These are phyloP conservation scores for Catharanthus roseus DNA, from an alignment of 257 asterid species.

Conservation along the genomic window DNA sequence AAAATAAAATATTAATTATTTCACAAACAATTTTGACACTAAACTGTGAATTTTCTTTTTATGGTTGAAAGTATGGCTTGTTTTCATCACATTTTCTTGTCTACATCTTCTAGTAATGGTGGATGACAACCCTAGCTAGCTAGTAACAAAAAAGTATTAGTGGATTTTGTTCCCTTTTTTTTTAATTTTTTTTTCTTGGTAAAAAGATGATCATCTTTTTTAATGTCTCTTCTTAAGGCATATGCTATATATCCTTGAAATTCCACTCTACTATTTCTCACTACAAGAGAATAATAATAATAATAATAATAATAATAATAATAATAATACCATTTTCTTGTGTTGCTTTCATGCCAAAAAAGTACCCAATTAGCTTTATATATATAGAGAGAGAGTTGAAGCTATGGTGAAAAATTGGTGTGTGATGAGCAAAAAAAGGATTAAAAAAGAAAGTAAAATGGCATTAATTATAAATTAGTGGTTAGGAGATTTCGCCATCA, in stretches of 20 bases:
- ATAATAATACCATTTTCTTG: not conserved
- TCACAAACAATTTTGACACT: too few species aligned
- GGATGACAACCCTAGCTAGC: too few species aligned
- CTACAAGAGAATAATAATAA: too few species aligned
- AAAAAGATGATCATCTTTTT: not conserved
- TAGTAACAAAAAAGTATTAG: too few species aligned
- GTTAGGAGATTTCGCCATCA: constrained; percentile 7
- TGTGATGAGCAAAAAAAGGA: too few species aligned
- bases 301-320: too few species aligned
- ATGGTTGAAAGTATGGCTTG: too few species aligned
- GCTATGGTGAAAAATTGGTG: constrained; percentile 3
- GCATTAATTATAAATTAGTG: constrained; percentile 7
- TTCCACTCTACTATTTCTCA: not conserved
- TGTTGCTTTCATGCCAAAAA: constrained; percentile 9
- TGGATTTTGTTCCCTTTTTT: not conserved
- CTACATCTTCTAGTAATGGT: too few species aligned
- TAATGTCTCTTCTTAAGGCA: not conserved
- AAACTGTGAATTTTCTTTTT: too few species aligned
- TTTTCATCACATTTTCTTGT: not conserved
- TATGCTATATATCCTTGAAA: constrained; percentile 5
- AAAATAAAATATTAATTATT: too few species aligned
- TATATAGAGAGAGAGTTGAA: too few species aligned
- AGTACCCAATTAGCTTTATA: constrained; percentile 10
- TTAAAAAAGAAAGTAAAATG: not conserved
- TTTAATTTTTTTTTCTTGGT: not conserved